These are phyloP conservation scores for Domatiomyces catenatus DNA, from an alignment of 2,329 filamentous ascomycete genomes.

Conservation along the genomic window DNA sequence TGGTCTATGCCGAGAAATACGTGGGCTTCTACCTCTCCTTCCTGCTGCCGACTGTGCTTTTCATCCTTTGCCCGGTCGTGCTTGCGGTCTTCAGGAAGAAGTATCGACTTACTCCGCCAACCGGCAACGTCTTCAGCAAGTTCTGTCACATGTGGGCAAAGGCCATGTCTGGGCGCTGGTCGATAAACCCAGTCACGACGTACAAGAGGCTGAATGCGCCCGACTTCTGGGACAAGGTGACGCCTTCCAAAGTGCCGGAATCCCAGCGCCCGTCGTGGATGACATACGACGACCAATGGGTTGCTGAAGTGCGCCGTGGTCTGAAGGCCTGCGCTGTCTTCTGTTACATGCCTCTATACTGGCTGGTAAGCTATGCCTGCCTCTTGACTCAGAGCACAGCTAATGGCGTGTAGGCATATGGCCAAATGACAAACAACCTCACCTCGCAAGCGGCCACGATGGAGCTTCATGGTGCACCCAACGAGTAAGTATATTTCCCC, in stretches of 20 bases:
- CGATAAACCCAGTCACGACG: slow-evolving; percentile 44
- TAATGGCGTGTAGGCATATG: slow-evolving; percentile 27
- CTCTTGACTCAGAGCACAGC: slow-evolving; percentile 6
- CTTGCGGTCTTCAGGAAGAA: slow-evolving; percentile 44
- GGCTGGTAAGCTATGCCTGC: slow-evolving; percentile 30
- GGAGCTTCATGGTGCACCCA: slow-evolving; percentile 37
- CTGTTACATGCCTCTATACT: slow-evolving; percentile 39
- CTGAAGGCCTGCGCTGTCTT: slow-evolving; percentile 57
- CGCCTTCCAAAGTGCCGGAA: slow-evolving; percentile 47
- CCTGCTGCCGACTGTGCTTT: slow-evolving; percentile 51
- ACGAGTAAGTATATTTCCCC: slow-evolving; percentile 23
- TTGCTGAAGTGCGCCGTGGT: slow-evolving; percentile 60
- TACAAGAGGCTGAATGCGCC: slow-evolving; percentile 40
- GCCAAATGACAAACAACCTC: slow-evolving; percentile 41
- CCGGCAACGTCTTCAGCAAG: slow-evolving; percentile 56
- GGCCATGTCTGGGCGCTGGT: slow-evolving; percentile 49
- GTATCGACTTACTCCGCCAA: slow-evolving; percentile 50
- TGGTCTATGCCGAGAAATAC: slow-evolving; percentile 59
- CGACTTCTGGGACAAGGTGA: slow-evolving; percentile 53
- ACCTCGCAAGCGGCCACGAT: slow-evolving; percentile 42
- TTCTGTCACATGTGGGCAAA: slow-evolving; percentile 46
- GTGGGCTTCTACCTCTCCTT: slow-evolving; percentile 62
- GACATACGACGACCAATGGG: slow-evolving; percentile 71
- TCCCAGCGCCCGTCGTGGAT: slow-evolving; percentile 52
- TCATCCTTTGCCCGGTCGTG: slow-evolving; percentile 46